Conservation (phyloP, 306 rosid species). For the Citrullus amarus region DNA sequence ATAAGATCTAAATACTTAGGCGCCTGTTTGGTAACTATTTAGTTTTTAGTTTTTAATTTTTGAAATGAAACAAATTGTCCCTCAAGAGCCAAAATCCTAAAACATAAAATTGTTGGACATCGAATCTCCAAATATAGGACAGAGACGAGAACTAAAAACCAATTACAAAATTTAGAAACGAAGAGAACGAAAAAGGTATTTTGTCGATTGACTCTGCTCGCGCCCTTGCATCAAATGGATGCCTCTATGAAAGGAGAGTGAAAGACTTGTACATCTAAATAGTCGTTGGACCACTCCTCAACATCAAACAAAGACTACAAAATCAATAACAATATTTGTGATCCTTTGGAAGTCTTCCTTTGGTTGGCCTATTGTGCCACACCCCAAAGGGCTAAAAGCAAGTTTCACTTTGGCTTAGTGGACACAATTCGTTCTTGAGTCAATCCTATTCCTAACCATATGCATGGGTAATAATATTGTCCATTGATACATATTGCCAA, state of each 20-base stretch:
- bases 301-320: not conserved
- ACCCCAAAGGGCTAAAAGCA: too few species aligned
- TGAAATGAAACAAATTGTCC: too few species aligned
- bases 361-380: too few species aligned
- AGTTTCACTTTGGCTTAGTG: not conserved
- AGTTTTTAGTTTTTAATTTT: too few species aligned
- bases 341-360: too few species aligned
- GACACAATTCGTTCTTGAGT: not conserved
- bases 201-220: too few species aligned
- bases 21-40: too few species aligned
- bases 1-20: too few species aligned
- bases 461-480: not conserved
- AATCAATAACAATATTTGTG: not conserved
- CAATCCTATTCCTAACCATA: not conserved
- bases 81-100: too few species aligned
- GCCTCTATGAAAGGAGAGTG: too few species aligned
- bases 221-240: not conserved
- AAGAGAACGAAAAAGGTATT: not conserved
- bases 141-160: not conserved
- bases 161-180: not conserved
- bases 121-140: not conserved
- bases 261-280: not conserved
- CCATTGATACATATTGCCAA: not conserved
- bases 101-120: too few species aligned
- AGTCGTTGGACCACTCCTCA: not conserved